phyloP scores from a whole-genome alignment of 129 eudicot genomes.

The Arctium lappa region DNA sequence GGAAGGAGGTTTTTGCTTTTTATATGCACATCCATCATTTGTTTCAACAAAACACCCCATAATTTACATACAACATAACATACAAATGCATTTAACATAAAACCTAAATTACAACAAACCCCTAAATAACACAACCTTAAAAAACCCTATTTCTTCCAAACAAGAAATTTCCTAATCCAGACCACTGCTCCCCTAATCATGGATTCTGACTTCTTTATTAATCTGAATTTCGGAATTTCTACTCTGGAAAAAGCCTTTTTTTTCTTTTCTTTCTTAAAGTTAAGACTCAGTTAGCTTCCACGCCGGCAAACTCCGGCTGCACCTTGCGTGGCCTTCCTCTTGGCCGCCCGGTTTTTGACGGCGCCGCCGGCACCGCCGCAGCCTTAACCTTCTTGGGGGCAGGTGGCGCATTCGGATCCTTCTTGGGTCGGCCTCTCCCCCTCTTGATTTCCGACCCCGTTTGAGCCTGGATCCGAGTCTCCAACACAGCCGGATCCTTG shows the following conservation, averaged over 20 bases:
- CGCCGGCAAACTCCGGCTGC: slow-evolving; percentile 39
- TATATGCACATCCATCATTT: neutral
- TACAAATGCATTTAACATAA: slow-evolving; percentile 18
- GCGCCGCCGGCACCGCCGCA: slow-evolving; percentile 21
- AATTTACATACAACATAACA: slow-evolving; percentile 10
- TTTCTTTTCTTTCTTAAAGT: neutral
- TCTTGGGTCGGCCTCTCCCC: slow-evolving; percentile 73
- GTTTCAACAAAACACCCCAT: neutral
- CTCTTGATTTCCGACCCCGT: slow-evolving; percentile 32
- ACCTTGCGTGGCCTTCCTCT: slow-evolving; percentile 80
- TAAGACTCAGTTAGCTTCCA: slow-evolving; percentile 47
- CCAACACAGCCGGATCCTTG: slow-evolving; percentile 36
- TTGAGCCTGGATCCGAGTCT: neutral
- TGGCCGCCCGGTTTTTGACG: slow-evolving; percentile 54
- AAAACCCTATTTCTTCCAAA: neutral
- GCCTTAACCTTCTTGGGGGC: slow-evolving; percentile 48
- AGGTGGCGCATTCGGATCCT: slow-evolving; percentile 65
- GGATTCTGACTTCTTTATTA: neutral
- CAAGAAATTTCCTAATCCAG: slow-evolving; percentile 19
- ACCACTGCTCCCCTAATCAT: neutral
- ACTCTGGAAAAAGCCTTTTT: neutral
- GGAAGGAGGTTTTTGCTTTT: neutral
- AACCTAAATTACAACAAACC: slow-evolving; percentile 29
- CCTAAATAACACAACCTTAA: neutral
- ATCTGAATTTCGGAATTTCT: slow-evolving; percentile 13